Evolutionary conservation across 768 basidiomycete genomes (phyloP).

Genomic region (Termitomyces sp.): DNA sequence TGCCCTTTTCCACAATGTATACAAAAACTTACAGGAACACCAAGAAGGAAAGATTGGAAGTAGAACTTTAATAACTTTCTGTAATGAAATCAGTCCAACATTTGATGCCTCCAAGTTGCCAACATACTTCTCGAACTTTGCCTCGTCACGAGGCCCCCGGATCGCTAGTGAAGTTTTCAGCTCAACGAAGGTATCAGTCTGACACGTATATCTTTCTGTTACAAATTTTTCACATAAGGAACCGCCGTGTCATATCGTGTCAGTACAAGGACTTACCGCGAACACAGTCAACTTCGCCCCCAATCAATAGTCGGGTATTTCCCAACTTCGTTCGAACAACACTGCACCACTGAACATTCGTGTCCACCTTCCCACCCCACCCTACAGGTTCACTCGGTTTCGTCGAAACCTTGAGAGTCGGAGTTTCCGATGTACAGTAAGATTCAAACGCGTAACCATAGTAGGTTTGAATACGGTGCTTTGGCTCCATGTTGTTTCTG

Average conservation of each 20-base stretch:
- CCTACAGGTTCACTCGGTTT: constrained; percentile 33
- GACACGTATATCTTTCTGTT: constrained; percentile 54
- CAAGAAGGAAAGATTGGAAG: constrained; percentile 86
- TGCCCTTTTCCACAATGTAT: not conserved
- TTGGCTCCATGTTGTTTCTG: constrained; percentile 63
- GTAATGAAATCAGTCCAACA: constrained; percentile 7
- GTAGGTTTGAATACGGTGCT: constrained; percentile 62
- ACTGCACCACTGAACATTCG: constrained; percentile 87
- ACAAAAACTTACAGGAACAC: constrained; percentile 65
- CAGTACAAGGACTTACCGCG: constrained; percentile 41
- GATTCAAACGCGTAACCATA: constrained; percentile 90
- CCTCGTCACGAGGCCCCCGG: constrained; percentile 55
- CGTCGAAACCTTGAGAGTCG: constrained; percentile 19
- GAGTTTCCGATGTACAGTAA: constrained; percentile 62
- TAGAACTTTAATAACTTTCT: constrained; percentile 93
- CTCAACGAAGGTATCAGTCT: constrained; percentile 71
- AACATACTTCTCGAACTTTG: constrained; percentile 73
- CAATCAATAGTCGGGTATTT: constrained; percentile 64
- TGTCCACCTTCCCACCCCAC: constrained; percentile 81
- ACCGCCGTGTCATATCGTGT: not conserved
- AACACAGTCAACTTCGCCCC: constrained; percentile 90
- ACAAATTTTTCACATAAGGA: constrained; percentile 7
- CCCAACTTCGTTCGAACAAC: constrained; percentile 85
- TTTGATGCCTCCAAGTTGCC: not conserved
- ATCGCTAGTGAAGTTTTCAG: constrained; percentile 82